phyloP scores from a whole-genome alignment of 257 asterid species.

The Verbena officinalis region DNA sequence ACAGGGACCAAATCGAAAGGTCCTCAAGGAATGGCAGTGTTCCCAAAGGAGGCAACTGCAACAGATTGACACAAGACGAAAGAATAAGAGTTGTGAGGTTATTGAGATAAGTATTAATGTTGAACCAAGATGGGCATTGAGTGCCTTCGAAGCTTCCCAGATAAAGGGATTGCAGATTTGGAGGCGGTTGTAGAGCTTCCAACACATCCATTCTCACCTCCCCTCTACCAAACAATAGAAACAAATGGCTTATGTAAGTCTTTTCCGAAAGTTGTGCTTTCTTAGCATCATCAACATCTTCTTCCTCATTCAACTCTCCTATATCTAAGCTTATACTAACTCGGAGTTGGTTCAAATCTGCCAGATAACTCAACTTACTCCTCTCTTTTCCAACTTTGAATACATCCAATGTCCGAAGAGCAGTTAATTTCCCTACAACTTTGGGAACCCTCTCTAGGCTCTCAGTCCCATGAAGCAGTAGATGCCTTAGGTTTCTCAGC shows the following conservation, averaged over 20 bases:
- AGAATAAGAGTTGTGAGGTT: too few species aligned
- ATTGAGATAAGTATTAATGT: too few species aligned
- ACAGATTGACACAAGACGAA: too few species aligned
- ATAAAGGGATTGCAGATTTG: too few species aligned
- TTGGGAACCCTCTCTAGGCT: background rate
- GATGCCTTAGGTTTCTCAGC: conserved; percentile 21
- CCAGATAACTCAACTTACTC: conserved; percentile 6
- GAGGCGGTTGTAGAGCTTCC: too few species aligned
- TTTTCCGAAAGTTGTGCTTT: background rate
- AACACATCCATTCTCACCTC: too few species aligned
- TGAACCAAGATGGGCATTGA: too few species aligned
- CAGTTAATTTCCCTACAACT: conserved; percentile 20
- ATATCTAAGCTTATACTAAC: background rate
- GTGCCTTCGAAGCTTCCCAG: too few species aligned
- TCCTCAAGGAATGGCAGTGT: too few species aligned
- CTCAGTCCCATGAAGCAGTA: background rate
- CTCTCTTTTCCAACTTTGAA: background rate
- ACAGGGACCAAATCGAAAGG: too few species aligned
- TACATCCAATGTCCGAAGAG: background rate
- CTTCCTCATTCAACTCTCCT: background rate
- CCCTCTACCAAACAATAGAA: background rate
- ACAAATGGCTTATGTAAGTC: background rate
- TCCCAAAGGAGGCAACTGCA: too few species aligned
- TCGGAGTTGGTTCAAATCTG: conserved; percentile 16
- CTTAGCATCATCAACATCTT: background rate